Percentiles rank a stretch among this genome's conserved stretches.
These are phyloP conservation scores for Bruguiera parviflora DNA, from an alignment of 345 rosid species.

Conservation along the genomic window DNA sequence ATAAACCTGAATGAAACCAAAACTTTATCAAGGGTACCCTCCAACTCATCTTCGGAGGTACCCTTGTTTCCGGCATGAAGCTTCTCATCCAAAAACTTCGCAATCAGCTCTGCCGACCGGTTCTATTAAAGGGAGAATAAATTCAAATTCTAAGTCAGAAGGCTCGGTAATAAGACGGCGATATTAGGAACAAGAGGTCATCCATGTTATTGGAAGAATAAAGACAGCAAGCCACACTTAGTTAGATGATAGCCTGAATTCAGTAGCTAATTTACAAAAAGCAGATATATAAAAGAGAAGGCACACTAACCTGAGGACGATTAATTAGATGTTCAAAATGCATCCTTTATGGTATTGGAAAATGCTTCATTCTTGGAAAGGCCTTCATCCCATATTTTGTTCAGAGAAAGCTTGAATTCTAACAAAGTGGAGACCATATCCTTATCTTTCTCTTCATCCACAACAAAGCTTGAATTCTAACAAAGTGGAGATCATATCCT, in stretches of 20 bases:
- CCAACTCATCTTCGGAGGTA: constrained; percentile 99
- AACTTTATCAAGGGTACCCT: constrained; percentile 93
- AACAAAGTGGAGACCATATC: constrained; percentile 85
- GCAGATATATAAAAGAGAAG: constrained; percentile 1
- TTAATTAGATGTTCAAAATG: constrained; percentile 93
- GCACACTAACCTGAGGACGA: constrained; percentile 75
- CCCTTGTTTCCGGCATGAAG: constrained; percentile 99
- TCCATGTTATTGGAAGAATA: too few species aligned
- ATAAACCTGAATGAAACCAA: constrained; percentile 95
- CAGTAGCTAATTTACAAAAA: not conserved
- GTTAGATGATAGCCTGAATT: too few species aligned
- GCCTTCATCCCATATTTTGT: constrained; percentile 88
- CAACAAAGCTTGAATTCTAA: too few species aligned
- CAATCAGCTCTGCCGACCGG: constrained; percentile 95
- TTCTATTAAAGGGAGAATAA: constrained; percentile 51
- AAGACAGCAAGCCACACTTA: too few species aligned
- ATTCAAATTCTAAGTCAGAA: constrained; percentile 8
- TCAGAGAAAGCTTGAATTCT: constrained; percentile 90
- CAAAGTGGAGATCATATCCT: too few species aligned
- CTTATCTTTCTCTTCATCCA: constrained; percentile 99
- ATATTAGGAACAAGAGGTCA: not conserved
- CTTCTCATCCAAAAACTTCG: constrained; percentile 95
- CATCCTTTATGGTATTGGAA: constrained; percentile 83
- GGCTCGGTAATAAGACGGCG: not conserved
- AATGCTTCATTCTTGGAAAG: constrained; percentile 82